phyloP scores from a whole-genome alignment of 2,329 filamentous ascomycete genomes.

The Sporothrix phasma region DNA sequence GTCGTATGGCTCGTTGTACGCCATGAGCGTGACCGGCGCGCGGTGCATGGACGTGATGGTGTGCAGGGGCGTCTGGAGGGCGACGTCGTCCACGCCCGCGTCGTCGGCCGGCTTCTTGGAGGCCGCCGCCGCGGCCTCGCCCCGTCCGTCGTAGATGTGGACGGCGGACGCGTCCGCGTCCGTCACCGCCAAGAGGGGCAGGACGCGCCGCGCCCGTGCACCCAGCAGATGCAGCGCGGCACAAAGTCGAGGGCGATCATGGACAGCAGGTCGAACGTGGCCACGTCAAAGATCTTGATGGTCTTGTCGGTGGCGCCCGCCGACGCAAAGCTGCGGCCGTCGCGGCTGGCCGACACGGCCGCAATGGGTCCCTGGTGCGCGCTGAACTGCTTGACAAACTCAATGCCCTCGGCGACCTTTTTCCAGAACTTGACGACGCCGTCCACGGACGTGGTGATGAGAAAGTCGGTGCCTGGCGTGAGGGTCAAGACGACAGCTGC shows the following conservation, averaged over 20 bases:
- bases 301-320: constrained; percentile 62
- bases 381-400: constrained; percentile 97
- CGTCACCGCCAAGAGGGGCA: constrained; percentile 77
- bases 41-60: constrained; percentile 72
- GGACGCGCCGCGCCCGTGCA: constrained; percentile 81
- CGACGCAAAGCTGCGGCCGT: constrained; percentile 89
- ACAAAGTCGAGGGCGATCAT: constrained; percentile 69
- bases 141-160: constrained; percentile 79
- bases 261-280: constrained; percentile 78
- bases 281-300: constrained; percentile 70
- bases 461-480: constrained; percentile 84
- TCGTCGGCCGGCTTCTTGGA: not conserved
- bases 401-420: constrained; percentile 78
- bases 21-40: constrained; percentile 71
- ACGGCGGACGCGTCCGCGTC: constrained; percentile 64
- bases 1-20: constrained; percentile 79
- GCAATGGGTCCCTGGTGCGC: constrained; percentile 80
- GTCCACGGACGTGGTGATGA: constrained; percentile 87
- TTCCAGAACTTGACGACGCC: constrained; percentile 99
- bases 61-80: constrained; percentile 52
- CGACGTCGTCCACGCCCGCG: not conserved
- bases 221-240: constrained; percentile 80
- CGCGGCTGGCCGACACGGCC: constrained; percentile 74
- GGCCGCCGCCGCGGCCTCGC: constrained; percentile 45
- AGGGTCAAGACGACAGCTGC: constrained; percentile 76